Evolutionary conservation across 495 filamentous ascomycete genomes (phyloP).

Genomic region (Lophiotrema nucula): DNA sequence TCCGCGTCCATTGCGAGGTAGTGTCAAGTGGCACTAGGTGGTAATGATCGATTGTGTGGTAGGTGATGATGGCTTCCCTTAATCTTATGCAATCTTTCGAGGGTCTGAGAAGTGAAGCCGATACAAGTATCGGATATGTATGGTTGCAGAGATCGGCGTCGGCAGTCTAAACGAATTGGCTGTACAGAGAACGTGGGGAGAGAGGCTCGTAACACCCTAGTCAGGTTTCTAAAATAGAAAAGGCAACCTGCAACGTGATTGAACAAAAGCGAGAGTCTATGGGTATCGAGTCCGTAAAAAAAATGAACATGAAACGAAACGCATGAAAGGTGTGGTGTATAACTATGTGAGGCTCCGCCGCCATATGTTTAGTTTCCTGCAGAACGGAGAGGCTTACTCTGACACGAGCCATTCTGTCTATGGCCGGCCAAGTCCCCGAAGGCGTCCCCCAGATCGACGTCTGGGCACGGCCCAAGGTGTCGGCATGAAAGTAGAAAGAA

Average conservation of each 20-base stretch:
- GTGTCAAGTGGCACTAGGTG: neutral
- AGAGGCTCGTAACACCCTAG: neutral
- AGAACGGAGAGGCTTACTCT: conserved; percentile 18
- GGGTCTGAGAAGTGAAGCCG: conserved; percentile 14
- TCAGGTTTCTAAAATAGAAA: conserved; percentile 13
- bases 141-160: conserved; percentile 1
- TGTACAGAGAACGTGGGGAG: conserved; percentile 16
- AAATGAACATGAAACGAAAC: conserved; percentile 7
- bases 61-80: neutral
- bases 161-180: no score
- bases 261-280: conserved; percentile 2
- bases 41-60: neutral
- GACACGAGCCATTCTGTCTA: conserved; percentile 3
- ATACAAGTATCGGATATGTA: conserved; percentile 5
- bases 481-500: no score
- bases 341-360: conserved; percentile 12
- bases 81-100: conserved; percentile 12
- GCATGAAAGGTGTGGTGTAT: conserved; percentile 7
- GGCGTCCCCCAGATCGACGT: neutral
- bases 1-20: conserved; percentile 26
- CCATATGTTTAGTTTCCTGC: neutral
- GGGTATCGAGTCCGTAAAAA: neutral
- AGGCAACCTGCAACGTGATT: neutral
- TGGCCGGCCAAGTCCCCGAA: conserved; percentile 26
- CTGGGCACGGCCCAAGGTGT: no score